Evolutionary conservation across 2,329 filamentous ascomycete species (phyloP), one percentile per base, ranked within the genome.

Genomic region (Aspergillus sp.): DNA sequence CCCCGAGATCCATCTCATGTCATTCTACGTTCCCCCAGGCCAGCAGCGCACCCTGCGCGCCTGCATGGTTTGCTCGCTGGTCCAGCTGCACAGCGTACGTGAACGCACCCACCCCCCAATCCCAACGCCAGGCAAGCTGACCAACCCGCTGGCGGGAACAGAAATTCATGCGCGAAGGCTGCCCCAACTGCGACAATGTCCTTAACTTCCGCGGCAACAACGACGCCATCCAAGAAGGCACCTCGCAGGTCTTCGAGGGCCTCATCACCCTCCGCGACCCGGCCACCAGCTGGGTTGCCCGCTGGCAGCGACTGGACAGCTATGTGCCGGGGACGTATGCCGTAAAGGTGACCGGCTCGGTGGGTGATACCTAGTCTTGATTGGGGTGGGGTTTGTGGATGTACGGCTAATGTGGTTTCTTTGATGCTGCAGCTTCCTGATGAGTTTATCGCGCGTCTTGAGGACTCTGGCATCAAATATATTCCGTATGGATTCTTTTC

Each of bases 61-160:
- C 66, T 99, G 94, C 80, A 96, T 99, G 91, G 90, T 97, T 63
- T 99, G 94, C 83, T 93, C 90, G 50, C 88, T 97, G 69, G 90
- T 97, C 60, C 90, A 93, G 79, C 87, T 89, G 55, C 85, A 87
- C 66, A 81, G 80, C 60, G 88, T 91, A 77, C 62, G 82, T 70
- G 45, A 41, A n/a, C 6, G 3, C 40, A 10, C 40, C 9, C 1
- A 42, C 16, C 40, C 40, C 40, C n/a, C 17, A 7, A 1, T 13
- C 11, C 10, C 17, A 19, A 19, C 20, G 24, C 9, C 17, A 20
- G 38, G 36, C 50, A 19, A 11, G 8, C 49, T 51, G 33, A 51
- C 43, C 4, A 24, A 17, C 13, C 24, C 49, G 2, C 14, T 13
- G 10, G 8, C 17, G 10, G 14, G 20, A n/a, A 9, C 68, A 93